These are phyloP conservation scores for Ligustrum vulgare DNA, from an alignment of 257 asterid species.

Conservation along the genomic window DNA sequence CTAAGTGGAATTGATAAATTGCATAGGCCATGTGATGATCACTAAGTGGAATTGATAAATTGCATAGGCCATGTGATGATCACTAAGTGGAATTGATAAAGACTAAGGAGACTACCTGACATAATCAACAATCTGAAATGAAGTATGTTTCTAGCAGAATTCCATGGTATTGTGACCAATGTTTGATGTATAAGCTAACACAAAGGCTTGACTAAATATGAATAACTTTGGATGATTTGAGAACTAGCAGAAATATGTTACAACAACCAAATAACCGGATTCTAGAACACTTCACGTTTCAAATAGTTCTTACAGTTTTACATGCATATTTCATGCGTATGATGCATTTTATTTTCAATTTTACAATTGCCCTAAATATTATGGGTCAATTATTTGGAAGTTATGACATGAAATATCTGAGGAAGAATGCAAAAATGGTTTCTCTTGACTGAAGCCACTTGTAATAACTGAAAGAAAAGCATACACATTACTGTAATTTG, in stretches of 20 bases:
- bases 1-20: not conserved
- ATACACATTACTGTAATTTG: constrained; percentile 13
- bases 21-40: no score
- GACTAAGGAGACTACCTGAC: not conserved
- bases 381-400: constrained; percentile 11
- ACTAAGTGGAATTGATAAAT: not conserved
- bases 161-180: not conserved
- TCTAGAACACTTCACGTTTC: not conserved
- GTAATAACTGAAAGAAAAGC: not conserved
- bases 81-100: not conserved
- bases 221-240: constrained; percentile 13
- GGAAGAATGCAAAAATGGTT: constrained; percentile 1
- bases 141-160: not conserved
- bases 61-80: not conserved
- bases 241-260: constrained; percentile 10
- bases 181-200: not conserved
- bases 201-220: constrained; percentile 15
- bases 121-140: constrained; percentile 2
- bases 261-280: constrained; percentile 6
- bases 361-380: not conserved
- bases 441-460: constrained; percentile 2
- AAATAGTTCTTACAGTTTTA: not conserved
- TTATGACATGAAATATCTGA: not conserved
- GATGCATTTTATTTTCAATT: not conserved
- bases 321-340: not conserved